Evolutionary conservation across 2,329 filamentous ascomycete species (phyloP), one percentile per base, ranked within the genome.

Genomic region (Diaporthe destruens): DNA sequence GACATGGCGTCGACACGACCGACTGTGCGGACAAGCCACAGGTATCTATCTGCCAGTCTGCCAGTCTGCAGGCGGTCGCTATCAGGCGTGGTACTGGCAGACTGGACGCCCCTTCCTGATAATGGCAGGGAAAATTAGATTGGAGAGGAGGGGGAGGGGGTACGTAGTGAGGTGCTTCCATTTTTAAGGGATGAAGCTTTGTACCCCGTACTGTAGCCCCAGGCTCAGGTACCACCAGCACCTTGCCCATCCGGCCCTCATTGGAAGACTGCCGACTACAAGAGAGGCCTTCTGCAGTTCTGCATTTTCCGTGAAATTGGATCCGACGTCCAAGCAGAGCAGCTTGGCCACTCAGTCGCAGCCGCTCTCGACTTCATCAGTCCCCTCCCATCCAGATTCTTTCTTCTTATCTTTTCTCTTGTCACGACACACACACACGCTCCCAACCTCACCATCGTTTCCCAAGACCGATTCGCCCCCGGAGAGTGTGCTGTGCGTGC

Each of bases 261-360:
- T 66, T 66, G 61, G 61, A 66, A 66, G 61, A 66, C n/a, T n/a
- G n/a, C n/a, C n/a, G n/a, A n/a, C 61, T 53, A 66, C 61, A 66
- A 66, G 61, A 66, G 47, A 66, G n/a, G 44, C 29, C n/a, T 47
- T 66, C 32, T 53, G 61, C 61, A 66, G 47, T 53, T 53, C 36
- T 66, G 61, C 61, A 66, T 66, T 66, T 66, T 66, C 53, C 47
- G 54, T 55, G 23, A 72, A 42, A 51, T 66, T 55, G 20, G 49
- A 53, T 25, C 39, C 20, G 59, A 32, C 47, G 34, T 57, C 66
- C 53, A 69, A 69, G 53, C 39, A 69, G 39, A 59, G 53, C 51
- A 47, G 32, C 61, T 66, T 53, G 59, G 59, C 59, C 44, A 51
- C 59, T 36, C 44, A 18, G 12, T 65, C 29, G 42, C 59, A 34